These are phyloP conservation scores for Serendipita sp. DNA, from an alignment of 768 basidiomycete species.

Conservation along the genomic window DNA sequence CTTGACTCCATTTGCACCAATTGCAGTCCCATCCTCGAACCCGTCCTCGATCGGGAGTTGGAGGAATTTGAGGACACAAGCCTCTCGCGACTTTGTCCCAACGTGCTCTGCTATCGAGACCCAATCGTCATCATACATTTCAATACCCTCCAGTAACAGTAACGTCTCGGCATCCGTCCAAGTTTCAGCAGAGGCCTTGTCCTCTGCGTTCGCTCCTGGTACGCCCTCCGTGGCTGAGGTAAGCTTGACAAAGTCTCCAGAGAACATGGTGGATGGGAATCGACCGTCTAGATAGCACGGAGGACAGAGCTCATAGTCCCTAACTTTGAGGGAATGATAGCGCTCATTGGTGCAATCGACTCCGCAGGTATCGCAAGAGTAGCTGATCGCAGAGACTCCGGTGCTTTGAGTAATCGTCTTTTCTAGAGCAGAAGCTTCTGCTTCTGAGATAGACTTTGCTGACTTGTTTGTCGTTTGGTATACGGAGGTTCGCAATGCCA, in stretches of 20 bases:
- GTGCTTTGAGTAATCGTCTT: conserved; percentile 18
- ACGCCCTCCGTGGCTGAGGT: conserved; percentile 23
- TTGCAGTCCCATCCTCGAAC: conserved; percentile 36
- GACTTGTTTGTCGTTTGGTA: conserved; percentile 79
- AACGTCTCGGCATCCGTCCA: conserved; percentile 91
- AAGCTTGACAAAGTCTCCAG: conserved; percentile 90
- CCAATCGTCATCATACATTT: conserved; percentile 99
- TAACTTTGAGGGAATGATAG: conserved; percentile 87
- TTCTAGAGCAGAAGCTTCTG: conserved; percentile 52
- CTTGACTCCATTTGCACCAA: too few species aligned
- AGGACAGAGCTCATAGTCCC: conserved; percentile 78
- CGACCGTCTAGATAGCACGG: conserved; percentile 93
- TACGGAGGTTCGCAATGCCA: conserved; percentile 76
- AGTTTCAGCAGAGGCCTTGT: conserved; percentile 30
- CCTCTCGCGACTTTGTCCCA: conserved; percentile 77
- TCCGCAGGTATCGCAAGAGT: conserved; percentile 88
- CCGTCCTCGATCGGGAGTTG: conserved; percentile 94
- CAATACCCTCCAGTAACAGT: conserved; percentile 82
- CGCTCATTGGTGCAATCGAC: conserved; percentile 78
- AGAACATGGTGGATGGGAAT: conserved; percentile 92
- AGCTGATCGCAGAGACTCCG: conserved; percentile 32
- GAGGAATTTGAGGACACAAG: conserved; percentile 91
- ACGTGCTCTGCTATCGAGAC: conserved; percentile 84
- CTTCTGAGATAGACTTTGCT: conserved; percentile 48
- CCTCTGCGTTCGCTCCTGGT: conserved; percentile 12